Evolutionary conservation across 2,329 filamentous ascomycete genomes (phyloP), one percentile per base, ranked within the genome.

Genomic region (Xylariales sp.): DNA sequence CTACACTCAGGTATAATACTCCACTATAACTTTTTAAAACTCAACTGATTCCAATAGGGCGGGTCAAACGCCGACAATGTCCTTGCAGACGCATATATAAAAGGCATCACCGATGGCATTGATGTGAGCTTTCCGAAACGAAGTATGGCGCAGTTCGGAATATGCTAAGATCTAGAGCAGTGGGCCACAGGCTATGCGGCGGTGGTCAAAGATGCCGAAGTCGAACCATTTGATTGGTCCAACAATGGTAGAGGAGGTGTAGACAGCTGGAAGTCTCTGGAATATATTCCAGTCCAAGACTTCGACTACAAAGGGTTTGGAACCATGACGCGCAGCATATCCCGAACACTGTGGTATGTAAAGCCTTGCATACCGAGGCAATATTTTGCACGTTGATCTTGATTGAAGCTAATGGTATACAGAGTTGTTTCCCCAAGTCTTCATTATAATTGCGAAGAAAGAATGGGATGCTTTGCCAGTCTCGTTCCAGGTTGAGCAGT

Each of bases 31-130:
- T n/a, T n/a, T n/a, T n/a, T n/a, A n/a, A n/a, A n/a, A n/a, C n/a
- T n/a, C n/a, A n/a, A 18, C 16, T 18, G 44, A 7, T 57, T 62
- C 17, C 63, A 61, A 0, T 66, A 83, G 62, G 83, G 85, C 10
- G 85, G 85, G 0, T 86, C 81, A 0, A 88, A 88, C 42, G 81
- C 83, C 8, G 83, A 88, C 50, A 72, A 81, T 6, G 70, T 88
- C 2, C 63, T 88, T 3, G 78, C 73, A 0, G 84, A 88, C 49
- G 77, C 78, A 0, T 86, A 72, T 41, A 39, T 86, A 17, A 88
- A 88, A 54, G 81, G 80, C 6, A 66, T 87, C 4, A 63, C 59
- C 0, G 62, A 64, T 2, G 77, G 73, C 2, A 74, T 89, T 6
- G 75, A 73, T 43, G 60, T 57, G 46, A 43, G 50, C 33, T n/a